These are phyloP conservation scores for Sungouiozyma intestinalis DNA, from an alignment of 805 yeast species.

Conservation along the genomic window DNA sequence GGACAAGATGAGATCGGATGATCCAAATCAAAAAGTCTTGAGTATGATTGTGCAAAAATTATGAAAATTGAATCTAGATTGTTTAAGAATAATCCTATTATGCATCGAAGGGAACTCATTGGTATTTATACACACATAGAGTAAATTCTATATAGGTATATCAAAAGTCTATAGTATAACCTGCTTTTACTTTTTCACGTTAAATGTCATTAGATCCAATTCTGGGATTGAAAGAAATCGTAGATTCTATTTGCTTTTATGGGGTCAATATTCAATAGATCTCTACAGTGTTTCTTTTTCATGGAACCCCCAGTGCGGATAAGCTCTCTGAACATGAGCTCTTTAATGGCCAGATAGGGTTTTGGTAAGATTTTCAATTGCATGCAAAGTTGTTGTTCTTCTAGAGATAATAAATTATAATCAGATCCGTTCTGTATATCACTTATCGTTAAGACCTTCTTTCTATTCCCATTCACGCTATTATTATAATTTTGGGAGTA, in stretches of 20 bases:
- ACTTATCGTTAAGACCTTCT: conserved; percentile 38
- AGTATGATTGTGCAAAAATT: conserved; percentile 26
- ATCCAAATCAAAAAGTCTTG: conserved; percentile 24
- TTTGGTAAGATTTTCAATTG: conserved; percentile 80
- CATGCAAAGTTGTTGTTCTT: conserved; percentile 79
- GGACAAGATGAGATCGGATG: conserved; percentile 16
- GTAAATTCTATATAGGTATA: too few relatives aligned
- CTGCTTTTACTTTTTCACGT: conserved; percentile 1
- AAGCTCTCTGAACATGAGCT: conserved; percentile 77
- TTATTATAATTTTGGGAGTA: conserved; percentile 17
- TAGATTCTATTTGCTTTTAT: conserved; percentile 78
- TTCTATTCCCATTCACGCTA: conserved; percentile 27
- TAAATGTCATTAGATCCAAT: conserved; percentile 50
- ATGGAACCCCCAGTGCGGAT: conserved; percentile 74
- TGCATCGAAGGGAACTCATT: not conserved
- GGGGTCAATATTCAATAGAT: conserved; percentile 73
- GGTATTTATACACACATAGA: not conserved
- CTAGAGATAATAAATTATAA: conserved; percentile 70
- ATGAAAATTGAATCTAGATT: conserved; percentile 5
- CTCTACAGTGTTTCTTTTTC: conserved; percentile 79
- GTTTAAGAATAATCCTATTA: not conserved
- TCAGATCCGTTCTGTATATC: conserved; percentile 76
- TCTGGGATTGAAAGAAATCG: conserved; percentile 87
- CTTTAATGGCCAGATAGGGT: conserved; percentile 88
- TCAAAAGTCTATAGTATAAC: too few relatives aligned